Conservation (phyloP, 768 basidiomycete species). For the Stropharia rugosoannulata region DNA sequence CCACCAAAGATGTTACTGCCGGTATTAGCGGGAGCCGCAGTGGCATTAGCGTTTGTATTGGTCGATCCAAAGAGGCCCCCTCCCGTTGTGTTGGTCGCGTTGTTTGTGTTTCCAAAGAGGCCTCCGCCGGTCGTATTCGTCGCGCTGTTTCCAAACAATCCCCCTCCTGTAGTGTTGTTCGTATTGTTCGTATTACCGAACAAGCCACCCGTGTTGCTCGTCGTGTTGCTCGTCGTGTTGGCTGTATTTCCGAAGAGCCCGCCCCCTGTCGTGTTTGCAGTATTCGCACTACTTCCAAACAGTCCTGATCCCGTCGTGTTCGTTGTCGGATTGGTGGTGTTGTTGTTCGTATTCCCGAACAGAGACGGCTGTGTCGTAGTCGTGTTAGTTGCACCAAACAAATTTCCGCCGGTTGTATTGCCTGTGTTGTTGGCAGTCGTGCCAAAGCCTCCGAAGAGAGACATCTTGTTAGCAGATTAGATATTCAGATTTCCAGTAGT, state of each 20-base stretch:
- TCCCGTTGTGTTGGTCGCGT: too few relatives aligned
- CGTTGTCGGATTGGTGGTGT: constrained; percentile 7
- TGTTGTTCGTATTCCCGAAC: constrained; percentile 8
- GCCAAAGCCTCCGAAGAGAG: constrained; percentile 23
- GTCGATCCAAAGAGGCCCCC: too few relatives aligned
- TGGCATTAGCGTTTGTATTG: too few relatives aligned
- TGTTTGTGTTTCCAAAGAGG: too few relatives aligned
- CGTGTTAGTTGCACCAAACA: constrained; percentile 21
- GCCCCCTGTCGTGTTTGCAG: constrained; percentile 6
- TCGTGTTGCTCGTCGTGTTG: constrained; percentile 20
- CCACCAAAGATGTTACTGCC: constrained; percentile 17
- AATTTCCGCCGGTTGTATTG: constrained; percentile 17
- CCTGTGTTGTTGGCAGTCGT: neutral
- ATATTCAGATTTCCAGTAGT: neutral
- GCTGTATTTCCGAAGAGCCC: constrained; percentile 18
- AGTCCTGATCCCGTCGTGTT: constrained; percentile 24
- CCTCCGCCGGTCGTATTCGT: too few relatives aligned
- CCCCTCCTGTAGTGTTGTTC: too few relatives aligned
- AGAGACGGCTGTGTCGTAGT: constrained; percentile 14
- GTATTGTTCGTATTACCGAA: too few relatives aligned
- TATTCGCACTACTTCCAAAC: constrained; percentile 14
- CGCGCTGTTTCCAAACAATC: too few relatives aligned
- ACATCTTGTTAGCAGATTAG: constrained; percentile 17
- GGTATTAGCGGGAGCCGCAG: too few relatives aligned
- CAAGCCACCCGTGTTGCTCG: constrained; percentile 20